Base-by-base conservation (phyloP, 495 filamentous ascomycete genomes). In the Hypomontagnella submonticulosa region DNA sequence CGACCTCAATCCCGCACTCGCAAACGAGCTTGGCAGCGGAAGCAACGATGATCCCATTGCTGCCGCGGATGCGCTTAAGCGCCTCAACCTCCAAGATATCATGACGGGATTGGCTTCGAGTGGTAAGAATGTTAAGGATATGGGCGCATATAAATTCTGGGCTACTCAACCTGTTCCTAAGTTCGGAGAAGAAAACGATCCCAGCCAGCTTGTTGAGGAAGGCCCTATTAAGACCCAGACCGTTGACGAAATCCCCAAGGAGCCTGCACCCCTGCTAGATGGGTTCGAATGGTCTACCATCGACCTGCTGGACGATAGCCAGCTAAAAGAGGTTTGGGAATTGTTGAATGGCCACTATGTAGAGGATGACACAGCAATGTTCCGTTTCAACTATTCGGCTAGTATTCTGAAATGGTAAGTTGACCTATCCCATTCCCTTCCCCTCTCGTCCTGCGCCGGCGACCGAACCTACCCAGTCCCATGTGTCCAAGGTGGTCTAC, bases 141-240 rank as follows among this genome's bases (percentile, higher is more conserved):
- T 97, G 92, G 93, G 87, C 4, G 89, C 88, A 30, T 97, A 97
- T 83, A 97, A 96, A 76, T 99, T 99, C 77, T 99, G 95, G 95
- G 87, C 90, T 73, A 98, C 95, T 33, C 95, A 99, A 74, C 95
- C 95, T 0, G 95, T 99, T 30, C 90, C 92, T 8, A 87, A 88
- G 56, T 97, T 97, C 66, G 88, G 86, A 7, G 82, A 85, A 49
- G 78, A 74, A n/a, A 37, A 19, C 10, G 67, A 77, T 37, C 52
- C 76, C 10, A 47, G 43, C 11, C 70, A 73, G 37, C 58, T 66
- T 4, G 52, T 82, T 16, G 76, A 81, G 62, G 85, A 88, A 73
- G 85, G 86, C 0, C 86, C 84, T 3, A 73, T 87, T 37, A 81
- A 74, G 60, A 65, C 80, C 8, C 90, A 93, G 68, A 87, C 92